These are phyloP conservation scores for Malus hybrid DNA, from an alignment of 331 rosid species.

Conservation along the genomic window DNA sequence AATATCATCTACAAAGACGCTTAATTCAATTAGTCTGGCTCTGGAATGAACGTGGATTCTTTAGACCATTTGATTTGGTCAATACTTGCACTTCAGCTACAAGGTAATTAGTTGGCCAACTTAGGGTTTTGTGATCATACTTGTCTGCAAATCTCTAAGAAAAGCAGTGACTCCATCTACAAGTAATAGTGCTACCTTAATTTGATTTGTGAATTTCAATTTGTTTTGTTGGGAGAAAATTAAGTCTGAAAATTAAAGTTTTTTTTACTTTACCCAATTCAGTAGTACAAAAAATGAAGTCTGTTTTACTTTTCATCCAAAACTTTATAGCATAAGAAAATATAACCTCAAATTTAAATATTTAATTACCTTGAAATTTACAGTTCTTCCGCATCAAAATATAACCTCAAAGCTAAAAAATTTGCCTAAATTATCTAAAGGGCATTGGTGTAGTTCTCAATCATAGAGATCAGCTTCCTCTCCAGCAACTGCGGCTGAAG, in stretches of 20 bases:
- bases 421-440: not conserved
- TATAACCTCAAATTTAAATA: not conserved
- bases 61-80: no score
- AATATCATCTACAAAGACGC: no score
- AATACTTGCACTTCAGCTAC: no score
- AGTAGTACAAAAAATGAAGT: not conserved
- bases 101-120: not conserved
- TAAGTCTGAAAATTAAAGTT: not conserved
- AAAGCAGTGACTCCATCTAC: not conserved
- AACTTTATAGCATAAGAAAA: no score
- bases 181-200: not conserved
- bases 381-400: not conserved
- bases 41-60: no score
- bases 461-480: constrained; percentile 54
- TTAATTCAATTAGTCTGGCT: no score
- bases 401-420: no score
- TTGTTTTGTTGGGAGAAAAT: not conserved
- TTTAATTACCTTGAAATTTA: not conserved
- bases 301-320: not conserved
- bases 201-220: no score
- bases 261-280: not conserved
- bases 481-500: constrained; percentile 35
- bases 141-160: not conserved
- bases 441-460: constrained; percentile 7
- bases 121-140: no score